A percentile compares a stretch with the other conserved stretches of the same genome.
phyloP scores from a whole-genome alignment of 768 basidiomycete species.

The Psilocybe tampanensis region DNA sequence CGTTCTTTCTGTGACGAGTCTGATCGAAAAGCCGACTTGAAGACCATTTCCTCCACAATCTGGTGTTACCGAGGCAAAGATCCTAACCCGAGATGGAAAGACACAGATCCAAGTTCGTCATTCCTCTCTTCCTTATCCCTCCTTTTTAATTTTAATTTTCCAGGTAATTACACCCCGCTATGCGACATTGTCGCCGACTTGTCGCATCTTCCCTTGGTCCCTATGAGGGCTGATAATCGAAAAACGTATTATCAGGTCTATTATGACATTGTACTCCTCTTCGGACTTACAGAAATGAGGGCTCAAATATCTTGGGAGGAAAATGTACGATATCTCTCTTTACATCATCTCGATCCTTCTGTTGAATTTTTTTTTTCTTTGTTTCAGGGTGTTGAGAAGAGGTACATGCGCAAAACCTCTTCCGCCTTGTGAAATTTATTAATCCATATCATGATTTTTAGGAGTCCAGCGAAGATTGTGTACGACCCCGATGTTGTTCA shows the following conservation, averaged over 20 bases:
- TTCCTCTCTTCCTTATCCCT: too few relatives aligned
- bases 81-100: slow-evolving; percentile 26
- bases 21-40: slow-evolving; percentile 11
- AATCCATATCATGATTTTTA: background rate
- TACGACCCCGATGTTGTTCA: slow-evolving; percentile 15
- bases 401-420: slow-evolving; percentile 24
- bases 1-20: slow-evolving; percentile 29
- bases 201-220: slow-evolving; percentile 19
- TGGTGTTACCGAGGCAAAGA: slow-evolving; percentile 25
- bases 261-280: slow-evolving; percentile 42
- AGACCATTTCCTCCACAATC: slow-evolving; percentile 15
- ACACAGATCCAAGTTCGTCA: slow-evolving; percentile 26
- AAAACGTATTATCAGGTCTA: slow-evolving; percentile 27
- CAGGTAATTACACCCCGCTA: slow-evolving; percentile 29
- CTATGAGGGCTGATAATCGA: slow-evolving; percentile 11
- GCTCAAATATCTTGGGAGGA: slow-evolving; percentile 50
- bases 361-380: background rate
- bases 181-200: slow-evolving; percentile 29
- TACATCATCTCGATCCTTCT: slow-evolving; percentile 1
- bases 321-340: slow-evolving; percentile 28
- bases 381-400: slow-evolving; percentile 36
- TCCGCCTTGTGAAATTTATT: background rate
- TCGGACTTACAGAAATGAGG: slow-evolving; percentile 51
- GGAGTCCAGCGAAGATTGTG: slow-evolving; percentile 28
- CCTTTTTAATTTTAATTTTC: too few relatives aligned